These are phyloP conservation scores for Tetraselmis striata DNA, from an alignment of 139 green algal genomes.

Conservation along the genomic window DNA sequence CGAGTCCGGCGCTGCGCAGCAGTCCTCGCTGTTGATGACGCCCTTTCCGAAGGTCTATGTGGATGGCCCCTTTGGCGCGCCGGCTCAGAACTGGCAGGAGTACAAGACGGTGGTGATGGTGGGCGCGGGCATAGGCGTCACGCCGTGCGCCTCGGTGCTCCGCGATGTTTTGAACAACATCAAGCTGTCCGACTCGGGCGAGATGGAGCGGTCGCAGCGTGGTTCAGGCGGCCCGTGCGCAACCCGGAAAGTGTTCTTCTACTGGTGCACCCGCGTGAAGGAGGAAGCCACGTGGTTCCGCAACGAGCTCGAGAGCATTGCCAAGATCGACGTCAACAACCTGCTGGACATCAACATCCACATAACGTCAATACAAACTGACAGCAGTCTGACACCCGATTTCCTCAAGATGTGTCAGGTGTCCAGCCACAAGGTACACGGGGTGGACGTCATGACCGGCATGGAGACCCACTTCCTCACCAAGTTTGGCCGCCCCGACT, in stretches of 20 bases:
- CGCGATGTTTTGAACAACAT: conserved; percentile 16
- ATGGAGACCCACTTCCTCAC: neutral
- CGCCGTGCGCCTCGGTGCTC: conserved; percentile 23
- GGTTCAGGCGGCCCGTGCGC: neutral
- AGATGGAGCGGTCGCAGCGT: neutral
- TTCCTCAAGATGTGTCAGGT: neutral
- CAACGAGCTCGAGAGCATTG: conserved; percentile 8
- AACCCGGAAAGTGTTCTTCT: conserved; percentile 15
- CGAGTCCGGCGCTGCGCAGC: neutral
- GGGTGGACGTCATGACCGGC: neutral
- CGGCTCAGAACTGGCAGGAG: conserved; percentile 13
- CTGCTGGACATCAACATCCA: conserved; percentile 22
- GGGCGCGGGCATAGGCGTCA: conserved; percentile 28
- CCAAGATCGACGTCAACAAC: conserved; percentile 2
- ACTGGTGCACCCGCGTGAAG: conserved; percentile 9
- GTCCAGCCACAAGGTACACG: neutral
- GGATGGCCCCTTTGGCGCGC: conserved; percentile 24
- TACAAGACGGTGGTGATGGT: conserved; percentile 23
- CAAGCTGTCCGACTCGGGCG: conserved; percentile 3
- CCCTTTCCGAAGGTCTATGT: conserved; percentile 11
- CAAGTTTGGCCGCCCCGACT: neutral
- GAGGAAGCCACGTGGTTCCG: conserved; percentile 16
- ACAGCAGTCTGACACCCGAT: neutral
- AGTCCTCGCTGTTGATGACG: neutral
- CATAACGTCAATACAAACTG: conserved; percentile 3